A percentile compares a stretch with the other conserved stretches of the same genome.
Conservation (phyloP, 2,329 filamentous ascomycete genomes). For the Ophiostoma tasmaniense region DNA sequence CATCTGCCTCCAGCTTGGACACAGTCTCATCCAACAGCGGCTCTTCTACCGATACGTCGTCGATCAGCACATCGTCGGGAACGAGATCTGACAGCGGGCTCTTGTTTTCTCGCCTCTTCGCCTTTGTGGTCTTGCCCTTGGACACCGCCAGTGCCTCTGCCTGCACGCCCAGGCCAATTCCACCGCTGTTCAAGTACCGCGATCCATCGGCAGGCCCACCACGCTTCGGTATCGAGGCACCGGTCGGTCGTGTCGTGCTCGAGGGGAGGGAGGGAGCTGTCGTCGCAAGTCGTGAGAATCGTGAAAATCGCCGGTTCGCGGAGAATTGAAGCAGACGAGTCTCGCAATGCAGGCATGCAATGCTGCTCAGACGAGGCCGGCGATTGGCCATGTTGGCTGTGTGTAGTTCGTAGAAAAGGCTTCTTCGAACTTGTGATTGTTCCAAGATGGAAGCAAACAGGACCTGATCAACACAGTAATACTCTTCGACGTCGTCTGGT, state of each 20-base stretch:
- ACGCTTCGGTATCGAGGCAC: not conserved
- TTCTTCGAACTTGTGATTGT: not conserved
- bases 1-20: constrained; percentile 3
- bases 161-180: not conserved
- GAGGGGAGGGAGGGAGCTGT: not conserved
- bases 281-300: constrained; percentile 1
- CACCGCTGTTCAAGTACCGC: not conserved
- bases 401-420: not conserved
- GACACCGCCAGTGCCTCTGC: not conserved
- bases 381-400: constrained; percentile 2
- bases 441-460: too few relatives aligned
- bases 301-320: not conserved
- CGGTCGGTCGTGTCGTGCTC: too few relatives aligned
- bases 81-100: not conserved
- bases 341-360: constrained; percentile 19
- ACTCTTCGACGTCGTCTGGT: not conserved
- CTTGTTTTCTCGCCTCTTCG: not conserved
- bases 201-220: not conserved
- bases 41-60: not conserved
- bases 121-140: not conserved
- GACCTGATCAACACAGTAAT: too few relatives aligned
- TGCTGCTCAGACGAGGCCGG: constrained; percentile 11
- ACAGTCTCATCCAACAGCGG: constrained; percentile 4
- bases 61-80: not conserved
- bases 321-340: constrained; percentile 5